Evolutionary conservation across 495 filamentous ascomycete species (phyloP).

Genomic region (Cairneyella variabilis): DNA sequence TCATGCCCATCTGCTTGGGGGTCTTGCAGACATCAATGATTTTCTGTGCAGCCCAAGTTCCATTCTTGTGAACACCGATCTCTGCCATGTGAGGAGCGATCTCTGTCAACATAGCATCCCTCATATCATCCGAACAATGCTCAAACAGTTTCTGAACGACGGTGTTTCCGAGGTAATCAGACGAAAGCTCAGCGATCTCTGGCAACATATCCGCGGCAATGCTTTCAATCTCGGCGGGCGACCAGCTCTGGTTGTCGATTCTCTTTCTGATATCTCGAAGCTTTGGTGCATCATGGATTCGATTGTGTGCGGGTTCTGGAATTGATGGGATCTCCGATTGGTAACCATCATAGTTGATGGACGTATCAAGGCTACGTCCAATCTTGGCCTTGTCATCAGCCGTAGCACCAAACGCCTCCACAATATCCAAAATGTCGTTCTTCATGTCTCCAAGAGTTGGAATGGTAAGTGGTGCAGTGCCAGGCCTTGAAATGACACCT

Average conservation of each 20-base stretch:
- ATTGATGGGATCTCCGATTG: constrained; percentile 84
- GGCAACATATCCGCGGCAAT: constrained; percentile 91
- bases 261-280: constrained; percentile 95
- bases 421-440: constrained; percentile 78
- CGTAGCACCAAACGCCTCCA: constrained; percentile 81
- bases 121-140: constrained; percentile 83
- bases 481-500: constrained; percentile 39
- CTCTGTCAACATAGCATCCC: constrained; percentile 85
- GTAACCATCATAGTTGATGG: constrained; percentile 70
- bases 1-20: constrained; percentile 75
- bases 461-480: constrained; percentile 51
- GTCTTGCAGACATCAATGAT: constrained; percentile 95
- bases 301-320: constrained; percentile 82
- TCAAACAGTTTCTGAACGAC: constrained; percentile 99
- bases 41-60: constrained; percentile 98
- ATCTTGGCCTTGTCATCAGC: constrained; percentile 77
- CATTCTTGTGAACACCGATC: constrained; percentile 98
- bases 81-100: constrained; percentile 91
- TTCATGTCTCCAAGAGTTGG: constrained; percentile 72
- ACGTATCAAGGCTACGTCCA: constrained; percentile 63
- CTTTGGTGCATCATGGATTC: constrained; percentile 92
- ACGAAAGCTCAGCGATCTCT: constrained; percentile 90
- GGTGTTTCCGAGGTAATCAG: constrained; percentile 96
- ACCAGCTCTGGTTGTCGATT: constrained; percentile 90
- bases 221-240: constrained; percentile 81